A percentile compares a stretch with the other conserved stretches of the same genome.
Evolutionary conservation across 352 stramenopile species (phyloP).

Genomic region (Pythium oligandrum): DNA sequence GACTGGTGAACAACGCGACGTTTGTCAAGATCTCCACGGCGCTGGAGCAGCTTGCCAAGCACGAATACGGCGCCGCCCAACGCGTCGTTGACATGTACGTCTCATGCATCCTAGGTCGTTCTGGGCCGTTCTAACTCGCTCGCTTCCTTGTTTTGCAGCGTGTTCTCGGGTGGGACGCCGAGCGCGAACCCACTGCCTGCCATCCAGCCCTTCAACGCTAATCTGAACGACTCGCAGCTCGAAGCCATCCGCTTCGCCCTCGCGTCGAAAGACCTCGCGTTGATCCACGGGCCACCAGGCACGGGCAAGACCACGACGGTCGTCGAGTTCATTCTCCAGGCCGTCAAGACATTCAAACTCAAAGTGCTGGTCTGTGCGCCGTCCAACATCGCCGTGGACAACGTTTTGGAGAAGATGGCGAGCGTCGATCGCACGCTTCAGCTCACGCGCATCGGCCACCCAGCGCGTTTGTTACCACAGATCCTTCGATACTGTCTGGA

Average conservation of each 20-base stretch:
- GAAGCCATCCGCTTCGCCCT: conserved; percentile 77
- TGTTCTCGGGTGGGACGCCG: conserved; percentile 48
- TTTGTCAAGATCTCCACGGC: conserved; percentile 64
- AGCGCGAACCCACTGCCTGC: conserved; percentile 41
- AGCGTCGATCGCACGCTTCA: conserved; percentile 27
- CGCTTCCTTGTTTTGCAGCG: conserved; percentile 11
- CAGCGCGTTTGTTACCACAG: conserved; percentile 87
- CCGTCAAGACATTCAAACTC: conserved; percentile 74
- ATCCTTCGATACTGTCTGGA: conserved; percentile 94
- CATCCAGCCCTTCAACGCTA: conserved; percentile 41
- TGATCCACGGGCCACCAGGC: conserved; percentile 92
- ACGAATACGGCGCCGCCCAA: conserved; percentile 48
- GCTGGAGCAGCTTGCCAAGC: conserved; percentile 66
- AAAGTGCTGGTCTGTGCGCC: conserved; percentile 96
- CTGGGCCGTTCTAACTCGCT: no score
- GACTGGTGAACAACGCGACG: conserved; percentile 84
- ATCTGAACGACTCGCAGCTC: conserved; percentile 75
- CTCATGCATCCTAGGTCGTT: not conserved
- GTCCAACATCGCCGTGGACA: conserved; percentile 99
- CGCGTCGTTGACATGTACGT: conserved; percentile 62
- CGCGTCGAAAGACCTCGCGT: conserved; percentile 77
- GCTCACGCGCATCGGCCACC: conserved; percentile 90
- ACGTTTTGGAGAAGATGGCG: conserved; percentile 94
- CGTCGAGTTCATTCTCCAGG: conserved; percentile 95
- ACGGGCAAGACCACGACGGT: conserved; percentile 97